phyloP scores from a whole-genome alignment of 1,139 yeast genomes.

The Zygotorulaspora mrakii region DNA sequence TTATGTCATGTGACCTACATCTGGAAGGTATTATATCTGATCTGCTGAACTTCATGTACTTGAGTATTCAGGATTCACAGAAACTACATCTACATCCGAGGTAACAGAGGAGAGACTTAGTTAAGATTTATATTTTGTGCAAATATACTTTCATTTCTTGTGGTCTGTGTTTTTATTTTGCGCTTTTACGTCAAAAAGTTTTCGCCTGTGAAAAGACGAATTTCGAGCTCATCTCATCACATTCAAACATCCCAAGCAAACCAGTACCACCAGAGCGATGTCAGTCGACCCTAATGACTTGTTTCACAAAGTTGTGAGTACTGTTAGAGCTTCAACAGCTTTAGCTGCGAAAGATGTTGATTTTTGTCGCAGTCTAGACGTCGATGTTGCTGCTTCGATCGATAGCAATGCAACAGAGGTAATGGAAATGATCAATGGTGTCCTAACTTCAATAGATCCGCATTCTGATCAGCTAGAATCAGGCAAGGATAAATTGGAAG shows the following conservation, averaged over 20 bases:
- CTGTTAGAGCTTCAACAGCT: slow-evolving; percentile 67
- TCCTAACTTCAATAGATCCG: slow-evolving; percentile 47
- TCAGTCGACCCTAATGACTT: slow-evolving; percentile 5
- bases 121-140: neutral
- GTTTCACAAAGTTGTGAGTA: slow-evolving; percentile 19
- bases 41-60: too few species aligned
- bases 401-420: slow-evolving; percentile 46
- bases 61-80: too few species aligned
- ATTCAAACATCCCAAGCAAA: neutral
- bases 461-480: slow-evolving; percentile 34
- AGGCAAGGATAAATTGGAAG: slow-evolving; percentile 45
- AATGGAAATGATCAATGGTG: slow-evolving; percentile 50
- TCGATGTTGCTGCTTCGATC: slow-evolving; percentile 43
- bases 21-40: too few species aligned
- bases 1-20: too few species aligned
- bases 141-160: neutral
- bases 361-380: slow-evolving; percentile 69
- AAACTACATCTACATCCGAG: neutral
- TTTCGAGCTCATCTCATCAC: slow-evolving; percentile 6
- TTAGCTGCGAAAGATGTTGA: slow-evolving; percentile 77
- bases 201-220: slow-evolving; percentile 1
- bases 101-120: too few species aligned
- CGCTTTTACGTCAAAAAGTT: neutral
- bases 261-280: neutral
- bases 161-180: neutral